A percentile compares a stretch with the other conserved stretches of the same genome.
Conservation (phyloP, 352 stramenopile species). For the Pythium monospermum region DNA sequence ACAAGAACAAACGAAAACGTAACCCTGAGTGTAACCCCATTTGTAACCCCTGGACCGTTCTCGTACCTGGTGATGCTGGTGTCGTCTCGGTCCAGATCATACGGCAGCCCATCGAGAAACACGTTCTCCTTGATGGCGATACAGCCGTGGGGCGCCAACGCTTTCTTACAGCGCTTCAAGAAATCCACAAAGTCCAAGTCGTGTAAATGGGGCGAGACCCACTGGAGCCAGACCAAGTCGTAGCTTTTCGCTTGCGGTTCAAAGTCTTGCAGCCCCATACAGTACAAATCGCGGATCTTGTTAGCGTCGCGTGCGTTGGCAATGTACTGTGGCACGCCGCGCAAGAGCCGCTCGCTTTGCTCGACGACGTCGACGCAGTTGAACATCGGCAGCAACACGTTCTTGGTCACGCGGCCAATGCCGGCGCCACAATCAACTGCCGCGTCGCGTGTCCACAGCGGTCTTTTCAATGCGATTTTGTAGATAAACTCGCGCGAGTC, state of each 20-base stretch:
- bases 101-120: slow-evolving; percentile 57
- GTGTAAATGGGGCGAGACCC: slow-evolving; percentile 94
- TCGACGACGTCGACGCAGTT: slow-evolving; percentile 92
- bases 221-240: slow-evolving; percentile 97
- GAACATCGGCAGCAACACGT: slow-evolving; percentile 89
- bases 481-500: slow-evolving; percentile 61
- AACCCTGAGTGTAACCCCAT: too few species aligned
- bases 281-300: slow-evolving; percentile 78
- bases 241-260: slow-evolving; percentile 66
- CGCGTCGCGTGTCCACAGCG: slow-evolving; percentile 39
- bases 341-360: slow-evolving; percentile 89
- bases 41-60: too few species aligned
- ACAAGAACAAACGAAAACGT: neutral
- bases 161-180: slow-evolving; percentile 82
- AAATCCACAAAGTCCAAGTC: slow-evolving; percentile 94
- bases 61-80: slow-evolving; percentile 89
- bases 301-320: slow-evolving; percentile 25
- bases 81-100: slow-evolving; percentile 93
- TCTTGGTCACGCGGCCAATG: slow-evolving; percentile 95
- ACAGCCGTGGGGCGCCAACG: slow-evolving; percentile 48
- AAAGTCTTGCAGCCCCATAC: slow-evolving; percentile 91
- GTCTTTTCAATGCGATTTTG: slow-evolving; percentile 37
- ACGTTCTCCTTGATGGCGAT: slow-evolving; percentile 92
- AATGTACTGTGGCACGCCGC: slow-evolving; percentile 87
- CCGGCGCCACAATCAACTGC: slow-evolving; percentile 84